Evolutionary conservation across 2,329 filamentous ascomycete species (phyloP).

Genomic region (Paradendryphiella salina): DNA sequence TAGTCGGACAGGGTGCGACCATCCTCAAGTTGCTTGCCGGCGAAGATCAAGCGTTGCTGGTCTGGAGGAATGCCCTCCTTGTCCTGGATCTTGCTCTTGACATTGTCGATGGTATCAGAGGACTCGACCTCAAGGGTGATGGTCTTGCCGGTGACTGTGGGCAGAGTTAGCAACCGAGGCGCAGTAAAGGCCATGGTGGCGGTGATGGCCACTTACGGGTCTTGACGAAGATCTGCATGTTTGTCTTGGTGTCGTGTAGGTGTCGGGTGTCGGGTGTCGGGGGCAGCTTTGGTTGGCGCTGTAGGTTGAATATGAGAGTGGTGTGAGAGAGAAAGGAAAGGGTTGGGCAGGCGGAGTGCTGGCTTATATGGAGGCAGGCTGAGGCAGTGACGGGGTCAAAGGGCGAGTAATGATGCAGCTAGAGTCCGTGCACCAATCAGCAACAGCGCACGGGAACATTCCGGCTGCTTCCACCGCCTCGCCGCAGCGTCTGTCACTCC

Average conservation of each 20-base stretch:
- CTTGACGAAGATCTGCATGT: conserved; percentile 98
- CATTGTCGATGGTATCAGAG: conserved; percentile 91
- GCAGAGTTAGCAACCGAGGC: conserved; percentile 39
- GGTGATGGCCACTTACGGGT: conserved; percentile 67
- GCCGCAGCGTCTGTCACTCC: conserved; percentile 10
- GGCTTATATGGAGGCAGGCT: conserved; percentile 40
- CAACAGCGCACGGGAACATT: conserved; percentile 38
- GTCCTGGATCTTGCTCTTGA: conserved; percentile 96
- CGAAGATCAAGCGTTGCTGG: conserved; percentile 96
- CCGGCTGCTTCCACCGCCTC: conserved; percentile 28
- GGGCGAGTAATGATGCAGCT: conserved; percentile 39
- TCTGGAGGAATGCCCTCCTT: conserved; percentile 97
- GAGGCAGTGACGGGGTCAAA: conserved; percentile 39
- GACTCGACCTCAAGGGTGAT: conserved; percentile 70
- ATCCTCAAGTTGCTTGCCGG: conserved; percentile 95
- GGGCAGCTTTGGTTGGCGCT: conserved; percentile 10
- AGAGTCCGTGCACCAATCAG: conserved; percentile 40
- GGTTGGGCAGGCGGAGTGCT: conserved; percentile 19
- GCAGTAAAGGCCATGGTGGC: conserved; percentile 17
- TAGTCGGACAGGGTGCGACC: conserved; percentile 89
- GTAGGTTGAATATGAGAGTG: conserved; percentile 18
- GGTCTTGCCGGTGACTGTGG: conserved; percentile 66
- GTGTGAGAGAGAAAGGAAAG: conserved; percentile 21
- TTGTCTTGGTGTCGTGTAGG: conserved; percentile 18
- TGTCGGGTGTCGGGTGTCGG: conserved; percentile 9